Evolutionary conservation across 1,139 yeast species (phyloP), one percentile per base, ranked within the genome.

Genomic region (Debaryomyces udenii): DNA sequence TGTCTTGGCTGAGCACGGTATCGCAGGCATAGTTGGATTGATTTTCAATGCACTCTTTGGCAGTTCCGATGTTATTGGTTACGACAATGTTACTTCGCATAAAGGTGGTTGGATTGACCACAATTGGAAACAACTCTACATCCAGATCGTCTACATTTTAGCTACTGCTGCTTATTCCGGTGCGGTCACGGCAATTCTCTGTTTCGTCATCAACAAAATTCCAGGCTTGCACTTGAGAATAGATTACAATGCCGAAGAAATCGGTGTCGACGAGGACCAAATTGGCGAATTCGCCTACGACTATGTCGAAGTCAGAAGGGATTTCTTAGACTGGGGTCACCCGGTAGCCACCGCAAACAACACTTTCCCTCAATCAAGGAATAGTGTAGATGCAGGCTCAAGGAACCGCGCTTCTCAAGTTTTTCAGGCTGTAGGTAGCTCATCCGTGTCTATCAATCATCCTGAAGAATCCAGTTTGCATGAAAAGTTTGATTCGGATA

Each of bases 201-300:
- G 96, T 59, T 77, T 80, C 52, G 81, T 79, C 35, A 74, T 91
- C 45, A 73, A 93, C 66, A 75, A 75, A 51, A 84, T 91, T 28
- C 99, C 99, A 3, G 94, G 93, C 9, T 76, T 89, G 55, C 76
- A 83, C 23, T 73, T 93, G 52, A 78, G 98, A 55, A 87, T 89
- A 7, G 76, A 81, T 48, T 95, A 88, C 61, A 83, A 83, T 39
- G 96, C 84, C 13, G 99, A 93, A 64, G 88, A 85, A 51, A 71
- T 74, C 23, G 99, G 99, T 46, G 80, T 90, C 67, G 99, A 93
- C 63, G 98, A 93, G 63, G 96, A 89, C 64, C 97, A 93, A 68
- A 88, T 93, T 52, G 99, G 99, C 40, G 98, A 93, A 65, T 93
- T 93, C 68, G 99, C 99, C 16, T 93, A 91, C 62, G 98, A 93